Evolutionary conservation across 306 rosid species (phyloP), one percentile per base, ranked within the genome.

Genomic region (Sphenostylis stenocarpa): DNA sequence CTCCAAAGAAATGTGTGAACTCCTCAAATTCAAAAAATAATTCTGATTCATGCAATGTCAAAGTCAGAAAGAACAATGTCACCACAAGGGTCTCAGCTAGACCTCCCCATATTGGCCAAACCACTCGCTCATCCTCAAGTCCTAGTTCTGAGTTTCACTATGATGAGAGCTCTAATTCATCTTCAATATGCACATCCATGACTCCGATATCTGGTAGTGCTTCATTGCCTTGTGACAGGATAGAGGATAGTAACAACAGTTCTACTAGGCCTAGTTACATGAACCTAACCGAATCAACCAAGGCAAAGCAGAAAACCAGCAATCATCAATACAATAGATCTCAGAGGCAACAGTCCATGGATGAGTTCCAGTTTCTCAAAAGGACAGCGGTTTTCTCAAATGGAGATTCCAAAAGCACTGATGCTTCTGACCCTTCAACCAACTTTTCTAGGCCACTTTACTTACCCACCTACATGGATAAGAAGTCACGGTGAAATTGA

Each of bases 291-390:
- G 79, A 93, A 84, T 88, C 97, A 47, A 93, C 87, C 7, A 93
- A 88, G 79, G 89, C 90, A 7, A 93, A 93, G 84, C 91, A 77
- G 45, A 93, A 78, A 45, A 60, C 61, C 4, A n/a, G 48, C 23
- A 58, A 71, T 76, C 80, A 75, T 19, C 33, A 36, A n/a, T 72
- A 85, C 64, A 83, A 85, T 17, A 83, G 96, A 85, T 58, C 81
- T 66, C 89, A 85, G 64, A 90, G 94, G 89, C 97, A 90, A 83
- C 96, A 93, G 21, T 90, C 97, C 53, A 89, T 88, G 96, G 98
- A 93, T 45, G 96, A 90, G 81, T 90, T 86, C 72, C 92, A 93
- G 71, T 93, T 90, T 81, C 76, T 89, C 66, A 85, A 86, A 78
- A 89, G 63, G 62, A 83, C 88, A 13, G 90, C 81, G 7, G 81